These are phyloP conservation scores for Heliamphora exappendiculata DNA, from an alignment of 148 eudicot genomes.

Conservation along the genomic window DNA sequence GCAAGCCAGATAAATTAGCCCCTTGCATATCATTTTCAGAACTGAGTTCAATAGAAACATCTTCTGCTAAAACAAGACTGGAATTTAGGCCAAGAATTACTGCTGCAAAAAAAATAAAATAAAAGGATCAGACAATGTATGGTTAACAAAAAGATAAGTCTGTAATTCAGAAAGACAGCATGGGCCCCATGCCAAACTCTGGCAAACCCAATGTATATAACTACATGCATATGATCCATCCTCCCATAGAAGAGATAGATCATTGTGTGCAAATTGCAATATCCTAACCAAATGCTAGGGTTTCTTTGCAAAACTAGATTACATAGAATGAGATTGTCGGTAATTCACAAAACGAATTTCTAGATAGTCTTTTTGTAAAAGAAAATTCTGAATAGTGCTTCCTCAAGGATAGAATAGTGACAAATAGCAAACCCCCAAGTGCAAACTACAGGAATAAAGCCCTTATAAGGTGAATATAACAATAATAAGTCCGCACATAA, in stretches of 20 bases:
- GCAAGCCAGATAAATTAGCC: slow-evolving; percentile 36
- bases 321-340: not conserved
- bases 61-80: slow-evolving; percentile 60
- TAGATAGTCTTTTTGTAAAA: not conserved
- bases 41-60: slow-evolving; percentile 29
- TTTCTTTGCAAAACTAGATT: not conserved
- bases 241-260: not conserved
- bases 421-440: not conserved
- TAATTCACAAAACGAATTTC: not conserved
- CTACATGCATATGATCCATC: not conserved
- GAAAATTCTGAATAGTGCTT: not conserved
- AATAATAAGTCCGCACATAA: not conserved
- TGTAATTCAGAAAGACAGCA: not conserved
- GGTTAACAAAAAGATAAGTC: not conserved
- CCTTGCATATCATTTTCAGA: slow-evolving; percentile 29
- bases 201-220: not conserved
- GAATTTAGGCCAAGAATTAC: slow-evolving; percentile 43
- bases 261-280: not conserved
- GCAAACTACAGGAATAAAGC: not conserved
- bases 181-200: not conserved
- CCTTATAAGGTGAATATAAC: not conserved
- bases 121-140: not conserved
- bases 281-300: not conserved
- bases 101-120: slow-evolving; percentile 24
- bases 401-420: not conserved